phyloP scores from a whole-genome alignment of 768 basidiomycete genomes.

The Termitomyces sp. region DNA sequence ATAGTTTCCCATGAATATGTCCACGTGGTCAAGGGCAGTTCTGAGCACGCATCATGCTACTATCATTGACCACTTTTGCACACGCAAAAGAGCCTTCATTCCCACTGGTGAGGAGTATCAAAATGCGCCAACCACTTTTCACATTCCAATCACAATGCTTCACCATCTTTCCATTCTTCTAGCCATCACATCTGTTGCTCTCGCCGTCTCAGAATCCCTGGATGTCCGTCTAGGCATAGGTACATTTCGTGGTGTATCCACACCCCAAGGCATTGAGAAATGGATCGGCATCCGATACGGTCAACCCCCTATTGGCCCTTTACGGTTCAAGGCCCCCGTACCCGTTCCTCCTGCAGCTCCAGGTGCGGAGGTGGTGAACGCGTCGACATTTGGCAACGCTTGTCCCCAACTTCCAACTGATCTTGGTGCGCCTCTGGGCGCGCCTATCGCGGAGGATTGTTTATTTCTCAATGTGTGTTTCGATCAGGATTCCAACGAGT shows the following conservation, averaged over 20 bases:
- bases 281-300: slow-evolving; percentile 66
- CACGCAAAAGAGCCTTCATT: not conserved
- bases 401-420: slow-evolving; percentile 45
- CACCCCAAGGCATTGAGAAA: slow-evolving; percentile 42
- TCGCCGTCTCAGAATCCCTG: slow-evolving; percentile 15
- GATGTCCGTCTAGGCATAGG: slow-evolving; percentile 40
- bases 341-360: slow-evolving; percentile 29
- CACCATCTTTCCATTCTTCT: not conserved
- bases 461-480: slow-evolving; percentile 46
- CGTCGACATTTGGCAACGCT: slow-evolving; percentile 49
- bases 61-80: not conserved
- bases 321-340: slow-evolving; percentile 57
- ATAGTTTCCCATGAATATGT: not conserved
- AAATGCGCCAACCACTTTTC: not conserved
- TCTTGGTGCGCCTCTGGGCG: slow-evolving; percentile 43
- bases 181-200: not conserved
- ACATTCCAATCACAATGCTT: not conserved
- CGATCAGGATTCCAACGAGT: not conserved
- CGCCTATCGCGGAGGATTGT: slow-evolving; percentile 49
- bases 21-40: not conserved
- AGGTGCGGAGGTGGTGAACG: slow-evolving; percentile 26
- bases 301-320: slow-evolving; percentile 47
- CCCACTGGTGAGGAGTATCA: no score
- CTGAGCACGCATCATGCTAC: not conserved
- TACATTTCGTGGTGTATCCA: slow-evolving; percentile 42